These are phyloP conservation scores for Rosa rugosa DNA, from an alignment of 306 rosid species.

Conservation along the genomic window DNA sequence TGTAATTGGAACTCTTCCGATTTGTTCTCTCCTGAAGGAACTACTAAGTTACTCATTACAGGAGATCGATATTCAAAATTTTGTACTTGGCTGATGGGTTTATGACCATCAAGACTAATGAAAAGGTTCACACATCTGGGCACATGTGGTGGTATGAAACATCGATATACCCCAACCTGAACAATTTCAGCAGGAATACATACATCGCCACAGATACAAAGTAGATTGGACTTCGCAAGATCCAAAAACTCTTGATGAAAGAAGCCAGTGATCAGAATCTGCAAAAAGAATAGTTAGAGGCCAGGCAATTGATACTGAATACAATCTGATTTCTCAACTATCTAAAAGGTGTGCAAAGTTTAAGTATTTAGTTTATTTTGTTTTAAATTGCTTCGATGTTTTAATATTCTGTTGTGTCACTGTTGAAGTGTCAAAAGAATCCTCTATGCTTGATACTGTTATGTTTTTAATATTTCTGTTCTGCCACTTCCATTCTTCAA, in stretches of 20 bases:
- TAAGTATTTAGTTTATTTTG: not conserved
- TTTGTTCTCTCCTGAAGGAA: slow-evolving; percentile 47
- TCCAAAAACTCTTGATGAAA: slow-evolving; percentile 56
- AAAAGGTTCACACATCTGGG: slow-evolving; percentile 62
- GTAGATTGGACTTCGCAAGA: slow-evolving; percentile 59
- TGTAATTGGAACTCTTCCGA: slow-evolving; percentile 66
- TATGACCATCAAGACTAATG: slow-evolving; percentile 74
- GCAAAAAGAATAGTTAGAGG: slow-evolving; percentile 31
- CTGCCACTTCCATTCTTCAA: not conserved
- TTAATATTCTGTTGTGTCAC: not conserved
- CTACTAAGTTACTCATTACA: slow-evolving; percentile 37
- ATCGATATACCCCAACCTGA: slow-evolving; percentile 88
- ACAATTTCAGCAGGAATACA: slow-evolving; percentile 57
- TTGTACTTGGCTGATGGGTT: slow-evolving; percentile 83
- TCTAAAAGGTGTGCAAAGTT: not conserved
- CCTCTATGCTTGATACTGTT: not conserved
- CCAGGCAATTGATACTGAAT: not conserved
- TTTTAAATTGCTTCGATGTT: not conserved
- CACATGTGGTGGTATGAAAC: slow-evolving; percentile 61
- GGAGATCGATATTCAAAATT: slow-evolving; percentile 77
- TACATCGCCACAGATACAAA: slow-evolving; percentile 71
- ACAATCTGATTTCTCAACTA: not conserved
- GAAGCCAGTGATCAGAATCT: slow-evolving; percentile 78
- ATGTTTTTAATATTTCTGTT: not conserved
- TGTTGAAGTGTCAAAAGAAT: not conserved